Conservation (phyloP, 495 filamentous ascomycete species). For the Niebla homalea region DNA sequence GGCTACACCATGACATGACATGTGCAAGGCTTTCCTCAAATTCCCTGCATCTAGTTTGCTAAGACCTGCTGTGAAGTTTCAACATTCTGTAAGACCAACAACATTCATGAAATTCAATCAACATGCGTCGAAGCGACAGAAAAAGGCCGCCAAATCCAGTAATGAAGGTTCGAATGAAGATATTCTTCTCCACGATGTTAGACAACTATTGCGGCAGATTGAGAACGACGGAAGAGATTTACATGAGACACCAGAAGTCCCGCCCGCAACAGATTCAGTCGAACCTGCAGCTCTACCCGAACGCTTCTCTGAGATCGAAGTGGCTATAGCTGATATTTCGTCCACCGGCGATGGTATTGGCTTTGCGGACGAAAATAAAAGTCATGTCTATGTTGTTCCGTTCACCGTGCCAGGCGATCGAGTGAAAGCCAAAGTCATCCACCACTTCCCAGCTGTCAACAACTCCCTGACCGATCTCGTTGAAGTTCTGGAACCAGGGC, state of each 20-base stretch:
- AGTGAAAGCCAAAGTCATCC: constrained; percentile 64
- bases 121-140: constrained; percentile 35
- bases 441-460: constrained; percentile 41
- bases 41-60: no score
- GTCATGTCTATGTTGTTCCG: constrained; percentile 74
- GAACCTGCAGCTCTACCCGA: constrained; percentile 39
- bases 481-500: constrained; percentile 57
- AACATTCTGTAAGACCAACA: no score
- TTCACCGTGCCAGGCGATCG: constrained; percentile 79
- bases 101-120: no score
- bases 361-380: constrained; percentile 18
- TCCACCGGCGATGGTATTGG: constrained; percentile 53
- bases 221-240: constrained; percentile 6
- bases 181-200: constrained; percentile 59
- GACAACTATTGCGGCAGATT: constrained; percentile 42
- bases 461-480: constrained; percentile 73
- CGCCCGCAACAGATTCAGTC: neutral
- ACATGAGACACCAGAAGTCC: neutral
- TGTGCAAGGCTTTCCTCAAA: no score
- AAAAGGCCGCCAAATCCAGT: constrained; percentile 32
- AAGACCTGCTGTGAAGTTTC: no score
- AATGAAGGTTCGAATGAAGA: constrained; percentile 54
- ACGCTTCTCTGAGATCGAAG: constrained; percentile 60
- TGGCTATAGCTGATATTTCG: constrained; percentile 60
- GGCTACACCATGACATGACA: no score